Evolutionary conservation across 2,329 filamentous ascomycete species (phyloP).

Genomic region (Domatiomyces catenatus): DNA sequence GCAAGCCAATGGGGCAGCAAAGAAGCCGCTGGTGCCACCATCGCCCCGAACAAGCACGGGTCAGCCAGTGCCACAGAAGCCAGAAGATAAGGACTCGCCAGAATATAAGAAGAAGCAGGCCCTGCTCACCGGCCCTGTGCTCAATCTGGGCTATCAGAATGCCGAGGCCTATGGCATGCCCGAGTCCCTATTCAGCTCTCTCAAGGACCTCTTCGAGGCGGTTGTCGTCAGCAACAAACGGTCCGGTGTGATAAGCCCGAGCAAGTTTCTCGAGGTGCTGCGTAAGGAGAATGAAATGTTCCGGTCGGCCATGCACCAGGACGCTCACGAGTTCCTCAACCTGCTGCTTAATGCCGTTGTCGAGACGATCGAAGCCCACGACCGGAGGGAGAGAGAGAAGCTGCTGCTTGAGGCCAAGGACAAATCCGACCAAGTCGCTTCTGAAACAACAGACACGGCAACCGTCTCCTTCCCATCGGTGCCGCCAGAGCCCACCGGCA

Average conservation of each 20-base stretch:
- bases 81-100: slow-evolving; percentile 87
- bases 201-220: slow-evolving; percentile 93
- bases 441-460: slow-evolving; percentile 38
- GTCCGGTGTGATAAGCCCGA: slow-evolving; percentile 79
- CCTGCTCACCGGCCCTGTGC: slow-evolving; percentile 68
- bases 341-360: slow-evolving; percentile 92
- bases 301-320: slow-evolving; percentile 90
- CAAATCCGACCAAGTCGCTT: slow-evolving; percentile 21
- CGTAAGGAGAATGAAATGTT: slow-evolving; percentile 96
- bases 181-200: slow-evolving; percentile 81
- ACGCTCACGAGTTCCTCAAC: slow-evolving; percentile 94
- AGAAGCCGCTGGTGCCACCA: slow-evolving; percentile 19
- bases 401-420: slow-evolving; percentile 38
- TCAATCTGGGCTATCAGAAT: slow-evolving; percentile 74
- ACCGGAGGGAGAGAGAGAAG: slow-evolving; percentile 36
- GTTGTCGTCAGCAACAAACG: slow-evolving; percentile 66
- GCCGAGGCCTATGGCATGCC: slow-evolving; percentile 73
- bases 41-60: slow-evolving; percentile 20
- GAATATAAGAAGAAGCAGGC: slow-evolving; percentile 98
- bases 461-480: slow-evolving; percentile 24
- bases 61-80: slow-evolving; percentile 40
- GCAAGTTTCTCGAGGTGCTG: slow-evolving; percentile 85
- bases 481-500: slow-evolving; percentile 28
- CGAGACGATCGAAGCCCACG: slow-evolving; percentile 79
- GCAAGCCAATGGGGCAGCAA: slow-evolving; percentile 37